These are phyloP conservation scores for Fusarium stilboides DNA, from an alignment of 2,329 filamentous ascomycete genomes.

Conservation along the genomic window DNA sequence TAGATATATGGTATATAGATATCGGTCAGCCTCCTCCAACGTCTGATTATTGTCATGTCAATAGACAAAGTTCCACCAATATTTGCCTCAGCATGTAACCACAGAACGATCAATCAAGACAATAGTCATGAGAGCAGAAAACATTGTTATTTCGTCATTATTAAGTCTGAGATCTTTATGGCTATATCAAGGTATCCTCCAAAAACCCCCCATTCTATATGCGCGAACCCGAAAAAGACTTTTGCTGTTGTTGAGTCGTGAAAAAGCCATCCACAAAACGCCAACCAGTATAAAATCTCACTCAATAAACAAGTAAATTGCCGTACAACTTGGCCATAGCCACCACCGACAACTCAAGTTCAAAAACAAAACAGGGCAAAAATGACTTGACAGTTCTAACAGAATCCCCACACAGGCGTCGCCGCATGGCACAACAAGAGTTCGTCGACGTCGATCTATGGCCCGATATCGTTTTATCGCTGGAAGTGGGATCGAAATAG, in stretches of 20 bases:
- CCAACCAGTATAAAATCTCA: conserved; percentile 47
- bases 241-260: conserved; percentile 47
- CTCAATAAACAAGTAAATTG: conserved; percentile 41
- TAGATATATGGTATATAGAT: neutral
- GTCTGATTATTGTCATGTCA: neutral
- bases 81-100: too few species aligned
- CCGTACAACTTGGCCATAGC: conserved; percentile 26
- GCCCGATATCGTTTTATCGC: conserved; percentile 30
- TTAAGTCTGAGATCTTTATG: conserved; percentile 48
- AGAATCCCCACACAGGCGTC: conserved; percentile 32
- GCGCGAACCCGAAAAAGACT: conserved; percentile 44
- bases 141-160: conserved; percentile 29
- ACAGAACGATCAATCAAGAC: too few species aligned
- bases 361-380: conserved; percentile 32
- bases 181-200: conserved; percentile 47
- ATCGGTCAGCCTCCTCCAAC: neutral
- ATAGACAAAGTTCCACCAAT: neutral
- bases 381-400: conserved; percentile 39
- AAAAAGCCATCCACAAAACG: conserved; percentile 48
- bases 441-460: conserved; percentile 35
- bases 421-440: conserved; percentile 26
- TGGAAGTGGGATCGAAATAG: conserved; percentile 35
- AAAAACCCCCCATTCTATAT: conserved; percentile 48
- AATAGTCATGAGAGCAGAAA: neutral
- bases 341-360: conserved; percentile 35